phyloP scores from a whole-genome alignment of 345 rosid species.

The Salix koriyanagi region DNA sequence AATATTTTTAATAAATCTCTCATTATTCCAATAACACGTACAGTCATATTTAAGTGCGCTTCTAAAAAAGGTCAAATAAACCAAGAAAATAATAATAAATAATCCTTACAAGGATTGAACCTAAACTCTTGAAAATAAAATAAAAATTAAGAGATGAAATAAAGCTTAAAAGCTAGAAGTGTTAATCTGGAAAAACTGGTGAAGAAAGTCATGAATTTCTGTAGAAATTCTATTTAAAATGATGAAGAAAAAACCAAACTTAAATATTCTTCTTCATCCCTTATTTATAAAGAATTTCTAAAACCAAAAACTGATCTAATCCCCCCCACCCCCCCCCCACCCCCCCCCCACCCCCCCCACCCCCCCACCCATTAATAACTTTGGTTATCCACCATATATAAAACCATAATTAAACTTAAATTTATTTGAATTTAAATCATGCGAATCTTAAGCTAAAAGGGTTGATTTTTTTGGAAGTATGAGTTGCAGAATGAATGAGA shows the following conservation, averaged over 20 bases:
- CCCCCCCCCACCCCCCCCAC: not conserved
- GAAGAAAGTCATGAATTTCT: not conserved
- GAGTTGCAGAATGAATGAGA: not conserved
- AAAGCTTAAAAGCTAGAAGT: not conserved
- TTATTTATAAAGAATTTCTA: not conserved
- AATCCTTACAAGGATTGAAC: not conserved
- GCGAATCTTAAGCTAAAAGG: not conserved
- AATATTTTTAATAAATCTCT: rapidly evolving
- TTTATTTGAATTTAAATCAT: not conserved
- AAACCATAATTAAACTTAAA: not conserved
- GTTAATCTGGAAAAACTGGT: not conserved
- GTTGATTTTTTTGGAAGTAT: not conserved
- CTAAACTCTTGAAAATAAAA: too few species aligned
- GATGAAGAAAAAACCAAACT: not conserved
- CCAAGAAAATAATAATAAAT: not conserved
- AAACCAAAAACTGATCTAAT: not conserved
- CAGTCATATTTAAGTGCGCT: not conserved
- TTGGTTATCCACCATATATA: not conserved
- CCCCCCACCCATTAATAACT: not conserved
- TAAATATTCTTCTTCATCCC: not conserved
- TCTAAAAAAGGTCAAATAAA: not conserved
- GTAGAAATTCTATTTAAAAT: not conserved
- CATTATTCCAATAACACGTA: too few species aligned
- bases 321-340: not conserved
- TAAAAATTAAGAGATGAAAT: not conserved